Evolutionary conservation across 768 basidiomycete species (phyloP).

Genomic region (Lentinula boryana): DNA sequence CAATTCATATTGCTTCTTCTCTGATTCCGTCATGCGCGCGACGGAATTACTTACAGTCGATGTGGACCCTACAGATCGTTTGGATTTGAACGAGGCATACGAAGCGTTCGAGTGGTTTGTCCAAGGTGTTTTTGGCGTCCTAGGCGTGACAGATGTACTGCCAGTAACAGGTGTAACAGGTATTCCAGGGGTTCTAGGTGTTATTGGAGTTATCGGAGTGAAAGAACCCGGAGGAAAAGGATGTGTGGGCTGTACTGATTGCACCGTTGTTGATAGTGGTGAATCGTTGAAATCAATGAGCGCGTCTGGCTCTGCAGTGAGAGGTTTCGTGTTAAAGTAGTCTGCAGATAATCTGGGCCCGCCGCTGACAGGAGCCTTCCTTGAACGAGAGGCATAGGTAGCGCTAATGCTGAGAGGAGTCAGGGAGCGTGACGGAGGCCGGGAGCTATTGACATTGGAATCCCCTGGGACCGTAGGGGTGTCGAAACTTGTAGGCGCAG

Average conservation of each 20-base stretch:
- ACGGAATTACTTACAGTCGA: constrained; percentile 2
- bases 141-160: background rate
- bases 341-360: background rate
- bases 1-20: constrained; percentile 50
- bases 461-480: background rate
- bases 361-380: background rate
- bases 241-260: background rate
- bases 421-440: constrained; percentile 7
- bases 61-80: background rate
- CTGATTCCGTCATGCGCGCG: constrained; percentile 33
- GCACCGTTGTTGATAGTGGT: background rate
- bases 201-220: constrained; percentile 7
- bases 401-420: background rate
- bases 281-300: background rate
- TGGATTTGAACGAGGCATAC: background rate
- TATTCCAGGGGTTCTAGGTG: background rate
- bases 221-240: background rate
- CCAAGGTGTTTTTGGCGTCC: constrained; percentile 9
- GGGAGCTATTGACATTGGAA: constrained; percentile 1
- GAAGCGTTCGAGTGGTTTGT: constrained; percentile 12
- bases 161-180: constrained; percentile 7
- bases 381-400: background rate
- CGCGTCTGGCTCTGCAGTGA: background rate
- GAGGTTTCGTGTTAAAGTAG: background rate
- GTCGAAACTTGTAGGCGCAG: background rate